These are phyloP conservation scores for Carpinus fangiana DNA, from an alignment of 306 rosid genomes.

Conservation along the genomic window DNA sequence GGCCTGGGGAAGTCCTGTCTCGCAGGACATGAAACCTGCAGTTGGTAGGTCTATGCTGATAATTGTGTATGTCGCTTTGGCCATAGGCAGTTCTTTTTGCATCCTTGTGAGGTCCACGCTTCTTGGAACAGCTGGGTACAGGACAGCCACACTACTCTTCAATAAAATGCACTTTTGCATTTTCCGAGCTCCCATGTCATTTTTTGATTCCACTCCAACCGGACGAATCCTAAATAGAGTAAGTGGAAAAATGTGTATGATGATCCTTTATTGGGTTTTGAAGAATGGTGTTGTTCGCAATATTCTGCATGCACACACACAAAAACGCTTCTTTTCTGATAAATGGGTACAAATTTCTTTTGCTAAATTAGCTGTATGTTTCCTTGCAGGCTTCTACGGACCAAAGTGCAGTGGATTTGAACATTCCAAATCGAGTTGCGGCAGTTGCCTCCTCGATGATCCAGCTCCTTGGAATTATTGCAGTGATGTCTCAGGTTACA, in stretches of 20 bases:
- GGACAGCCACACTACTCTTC: conserved; percentile 73
- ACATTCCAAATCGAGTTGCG: conserved; percentile 44
- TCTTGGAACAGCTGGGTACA: conserved; percentile 60
- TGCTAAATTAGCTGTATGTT: background rate
- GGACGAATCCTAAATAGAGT: conserved; percentile 83
- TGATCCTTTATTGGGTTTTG: background rate
- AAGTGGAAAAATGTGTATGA: conserved; percentile 19
- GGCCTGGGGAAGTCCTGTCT: conserved; percentile 86
- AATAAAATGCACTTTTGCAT: conserved; percentile 72
- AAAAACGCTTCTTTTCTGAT: background rate
- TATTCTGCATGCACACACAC: background rate
- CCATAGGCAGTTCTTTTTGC: conserved; percentile 68
- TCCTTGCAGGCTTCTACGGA: conserved; percentile 72
- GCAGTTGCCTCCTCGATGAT: conserved; percentile 50
- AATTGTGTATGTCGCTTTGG: conserved; percentile 59
- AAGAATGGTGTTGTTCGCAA: background rate
- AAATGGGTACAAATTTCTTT: no score
- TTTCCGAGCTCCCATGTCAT: conserved; percentile 88
- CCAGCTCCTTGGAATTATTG: conserved; percentile 72
- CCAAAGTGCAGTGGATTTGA: conserved; percentile 65
- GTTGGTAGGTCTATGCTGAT: conserved; percentile 50
- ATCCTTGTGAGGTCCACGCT: conserved; percentile 49
- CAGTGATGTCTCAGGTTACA: conserved; percentile 79
- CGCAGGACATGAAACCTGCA: conserved; percentile 54
- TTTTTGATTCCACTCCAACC: conserved; percentile 87